A percentile compares a stretch with the other conserved stretches of the same genome.
Evolutionary conservation across 2,329 filamentous ascomycete genomes (phyloP).

Genomic region (Trichophyton equinum): DNA sequence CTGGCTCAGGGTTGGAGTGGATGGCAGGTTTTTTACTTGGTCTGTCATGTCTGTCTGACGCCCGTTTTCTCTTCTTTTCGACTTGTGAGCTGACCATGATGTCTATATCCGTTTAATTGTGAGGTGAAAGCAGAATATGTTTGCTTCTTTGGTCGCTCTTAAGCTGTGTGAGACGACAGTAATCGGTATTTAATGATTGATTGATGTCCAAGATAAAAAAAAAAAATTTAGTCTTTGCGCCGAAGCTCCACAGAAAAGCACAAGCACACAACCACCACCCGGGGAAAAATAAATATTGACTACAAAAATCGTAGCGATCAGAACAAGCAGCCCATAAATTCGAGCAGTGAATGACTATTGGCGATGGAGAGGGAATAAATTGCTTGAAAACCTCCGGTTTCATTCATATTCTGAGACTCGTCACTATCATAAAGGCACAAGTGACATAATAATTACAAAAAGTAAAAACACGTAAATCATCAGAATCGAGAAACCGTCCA

Average conservation of each 20-base stretch:
- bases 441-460: slow-evolving; percentile 1
- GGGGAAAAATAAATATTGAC: neutral
- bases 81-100: slow-evolving; percentile 23
- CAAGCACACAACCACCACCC: neutral
- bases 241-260: neutral
- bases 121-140: neutral
- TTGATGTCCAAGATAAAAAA: neutral
- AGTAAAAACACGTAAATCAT: neutral
- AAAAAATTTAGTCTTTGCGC: neutral
- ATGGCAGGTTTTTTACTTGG: slow-evolving; percentile 39
- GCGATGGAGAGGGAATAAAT: neutral
- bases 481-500: slow-evolving; percentile 4
- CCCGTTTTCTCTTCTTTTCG: slow-evolving; percentile 42
- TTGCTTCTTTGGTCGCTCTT: neutral
- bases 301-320: neutral
- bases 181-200: neutral
- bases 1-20: slow-evolving; percentile 23
- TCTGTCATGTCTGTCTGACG: slow-evolving; percentile 31
- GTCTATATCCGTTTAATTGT: slow-evolving; percentile 1
- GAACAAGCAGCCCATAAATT: neutral
- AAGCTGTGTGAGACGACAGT: neutral
- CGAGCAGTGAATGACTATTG: neutral
- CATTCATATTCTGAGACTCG: slow-evolving; percentile 4
- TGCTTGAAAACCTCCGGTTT: slow-evolving; percentile 1
- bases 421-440: slow-evolving; percentile 2